Percentiles rank a stretch among this genome's conserved stretches.
These are phyloP conservation scores for Aphanomyces invadans DNA, from an alignment of 352 stramenopile genomes.

Conservation along the genomic window DNA sequence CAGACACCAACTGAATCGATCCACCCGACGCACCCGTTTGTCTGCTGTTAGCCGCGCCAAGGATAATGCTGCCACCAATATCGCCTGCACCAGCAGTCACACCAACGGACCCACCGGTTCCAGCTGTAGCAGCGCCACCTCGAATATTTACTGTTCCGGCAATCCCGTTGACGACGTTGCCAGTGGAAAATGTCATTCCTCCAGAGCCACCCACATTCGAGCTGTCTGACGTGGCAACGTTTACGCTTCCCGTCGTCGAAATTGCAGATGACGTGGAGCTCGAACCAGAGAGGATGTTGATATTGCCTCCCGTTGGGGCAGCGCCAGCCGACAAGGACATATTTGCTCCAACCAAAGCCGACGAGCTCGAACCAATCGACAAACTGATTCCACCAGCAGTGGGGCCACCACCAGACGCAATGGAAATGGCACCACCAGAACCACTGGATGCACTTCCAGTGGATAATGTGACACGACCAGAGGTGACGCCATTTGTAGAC, in stretches of 20 bases:
- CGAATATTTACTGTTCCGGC: background rate
- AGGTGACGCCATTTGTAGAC: constrained; percentile 31
- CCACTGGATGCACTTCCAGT: constrained; percentile 1
- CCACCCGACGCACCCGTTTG: background rate
- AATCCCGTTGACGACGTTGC: background rate
- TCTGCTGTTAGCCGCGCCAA: background rate
- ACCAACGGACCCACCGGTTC: background rate
- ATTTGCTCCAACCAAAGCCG: constrained; percentile 29
- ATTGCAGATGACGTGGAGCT: background rate
- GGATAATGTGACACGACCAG: constrained; percentile 20
- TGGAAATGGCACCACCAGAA: background rate
- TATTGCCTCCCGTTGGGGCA: constrained; percentile 16
- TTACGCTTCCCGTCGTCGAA: background rate
- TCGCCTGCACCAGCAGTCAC: background rate
- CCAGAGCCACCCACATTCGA: background rate
- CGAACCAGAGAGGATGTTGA: background rate
- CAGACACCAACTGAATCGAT: background rate
- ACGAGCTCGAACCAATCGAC: constrained; percentile 30
- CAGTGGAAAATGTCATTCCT: background rate
- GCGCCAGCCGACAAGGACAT: constrained; percentile 29
- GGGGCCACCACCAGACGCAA: background rate
- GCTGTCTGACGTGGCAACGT: background rate
- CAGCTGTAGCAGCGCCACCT: background rate
- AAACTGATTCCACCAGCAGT: constrained; percentile 30
- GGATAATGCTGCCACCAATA: background rate